Evolutionary conservation across 1,139 yeast species (phyloP), one percentile per base, ranked within the genome.

Genomic region (Waltiozyma sp.): DNA sequence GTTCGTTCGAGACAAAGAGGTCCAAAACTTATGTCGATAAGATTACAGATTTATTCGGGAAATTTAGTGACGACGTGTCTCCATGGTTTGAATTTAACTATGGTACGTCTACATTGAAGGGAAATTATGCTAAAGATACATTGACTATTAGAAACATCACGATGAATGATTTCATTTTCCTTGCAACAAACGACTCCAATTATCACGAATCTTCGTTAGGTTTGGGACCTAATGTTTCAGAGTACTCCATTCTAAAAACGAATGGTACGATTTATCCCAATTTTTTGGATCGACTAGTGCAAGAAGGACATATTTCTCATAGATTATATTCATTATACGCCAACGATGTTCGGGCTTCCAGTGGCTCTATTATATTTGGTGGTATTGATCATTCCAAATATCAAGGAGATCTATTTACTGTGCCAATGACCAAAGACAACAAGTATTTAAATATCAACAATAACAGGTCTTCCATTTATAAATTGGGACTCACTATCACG

Each of bases 341-440:
- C 58, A 62, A 73, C 53, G 56, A 60, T 16, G 55, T 61, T 24
- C 60, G 59, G 28, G 63, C 70, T 4, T 44, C 56, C n/a, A 47
- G 61, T 11, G 80, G 78, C 11, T 64, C 70, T 31, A 59, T 77
- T 36, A 55, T 77, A 39, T 75, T 77, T 56, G 83, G 83, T 44
- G 83, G 75, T 38, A 68, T 75, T 38, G 85, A 79, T 52, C 71
- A 66, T 43, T 60, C 69, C 43, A 73, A 72, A 53, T 75, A 71
- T 53, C 44, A 62, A 1, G 81, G 81, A 19, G 58, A 61, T 11
- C 59, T 77, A 40, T 59, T 62, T 40, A 59, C 72, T 2, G 55
- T 76, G 18, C 77, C 77, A 16, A 51, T 72, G 23, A 50, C 71
- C 41, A 70, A 70, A 31, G 34, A 31, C 10, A 14, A 31, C 18